phyloP scores from a whole-genome alignment of 2,329 filamentous ascomycete genomes.

The Fusarium citri region DNA sequence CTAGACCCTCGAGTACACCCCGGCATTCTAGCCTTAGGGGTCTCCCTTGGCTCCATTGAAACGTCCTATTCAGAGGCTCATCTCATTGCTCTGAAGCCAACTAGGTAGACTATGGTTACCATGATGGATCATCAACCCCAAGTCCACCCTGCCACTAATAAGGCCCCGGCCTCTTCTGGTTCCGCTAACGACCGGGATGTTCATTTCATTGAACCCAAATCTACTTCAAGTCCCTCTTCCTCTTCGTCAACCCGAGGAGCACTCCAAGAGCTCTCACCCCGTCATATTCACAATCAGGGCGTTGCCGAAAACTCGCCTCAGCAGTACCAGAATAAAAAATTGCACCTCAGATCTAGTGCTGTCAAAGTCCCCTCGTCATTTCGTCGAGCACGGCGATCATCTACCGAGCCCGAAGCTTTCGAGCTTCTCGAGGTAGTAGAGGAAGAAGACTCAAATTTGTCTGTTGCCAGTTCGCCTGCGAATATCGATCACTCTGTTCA shows the following conservation, averaged over 20 bases:
- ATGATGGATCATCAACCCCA: constrained; percentile 39
- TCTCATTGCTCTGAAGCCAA: constrained; percentile 26
- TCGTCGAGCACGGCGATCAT: constrained; percentile 48
- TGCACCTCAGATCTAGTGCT: constrained; percentile 21
- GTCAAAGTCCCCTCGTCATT: constrained; percentile 28
- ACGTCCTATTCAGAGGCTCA: constrained; percentile 11
- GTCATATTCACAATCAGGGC: constrained; percentile 44
- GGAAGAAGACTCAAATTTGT: constrained; percentile 47
- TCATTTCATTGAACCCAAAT: constrained; percentile 32
- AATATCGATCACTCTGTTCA: constrained; percentile 5
- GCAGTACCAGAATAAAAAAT: constrained; percentile 11
- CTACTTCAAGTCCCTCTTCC: constrained; percentile 28
- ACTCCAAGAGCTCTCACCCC: constrained; percentile 47
- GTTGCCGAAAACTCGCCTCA: constrained; percentile 25
- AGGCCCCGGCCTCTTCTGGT: constrained; percentile 25
- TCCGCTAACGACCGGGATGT: constrained; percentile 31
- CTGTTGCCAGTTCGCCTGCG: constrained; percentile 14
- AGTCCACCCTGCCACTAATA: constrained; percentile 33
- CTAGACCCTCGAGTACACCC: constrained; percentile 24
- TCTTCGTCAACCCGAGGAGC: constrained; percentile 31
- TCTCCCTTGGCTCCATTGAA: constrained; percentile 23
- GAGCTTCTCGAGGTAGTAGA: constrained; percentile 50
- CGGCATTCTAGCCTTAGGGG: constrained; percentile 24
- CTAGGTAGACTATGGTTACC: constrained; percentile 27
- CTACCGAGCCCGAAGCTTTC: constrained; percentile 50